Evolutionary conservation across 352 stramenopile species (phyloP).

Genomic region (Blastocystis sp.): DNA sequence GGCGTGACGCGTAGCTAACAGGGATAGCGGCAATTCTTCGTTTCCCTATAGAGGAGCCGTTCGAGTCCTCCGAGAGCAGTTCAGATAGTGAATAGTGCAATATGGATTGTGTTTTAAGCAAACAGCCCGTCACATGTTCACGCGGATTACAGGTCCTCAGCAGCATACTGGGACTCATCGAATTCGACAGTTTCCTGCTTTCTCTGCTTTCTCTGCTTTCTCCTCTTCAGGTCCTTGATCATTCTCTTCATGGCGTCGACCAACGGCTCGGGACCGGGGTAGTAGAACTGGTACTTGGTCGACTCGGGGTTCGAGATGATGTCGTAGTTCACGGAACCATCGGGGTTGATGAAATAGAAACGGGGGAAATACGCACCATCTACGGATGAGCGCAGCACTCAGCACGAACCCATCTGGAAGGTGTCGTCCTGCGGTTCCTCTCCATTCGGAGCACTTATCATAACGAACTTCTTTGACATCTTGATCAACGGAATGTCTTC

Average conservation of each 20-base stretch:
- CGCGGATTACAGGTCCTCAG: constrained; percentile 54
- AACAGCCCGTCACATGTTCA: constrained; percentile 28
- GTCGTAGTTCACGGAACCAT: constrained; percentile 74
- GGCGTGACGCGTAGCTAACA: constrained; percentile 8
- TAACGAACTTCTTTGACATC: constrained; percentile 72
- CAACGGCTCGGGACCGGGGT: constrained; percentile 16
- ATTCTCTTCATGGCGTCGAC: constrained; percentile 69
- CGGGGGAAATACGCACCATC: constrained; percentile 73
- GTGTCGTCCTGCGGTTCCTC: constrained; percentile 71
- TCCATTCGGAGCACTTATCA: constrained; percentile 70
- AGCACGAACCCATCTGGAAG: constrained; percentile 33
- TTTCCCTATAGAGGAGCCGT: constrained; percentile 36
- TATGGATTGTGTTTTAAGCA: background rate
- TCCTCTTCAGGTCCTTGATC: constrained; percentile 69
- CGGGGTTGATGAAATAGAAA: constrained; percentile 73
- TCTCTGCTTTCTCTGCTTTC: constrained; percentile 34
- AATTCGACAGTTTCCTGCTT: constrained; percentile 15
- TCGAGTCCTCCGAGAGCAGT: constrained; percentile 39
- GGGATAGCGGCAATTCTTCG: constrained; percentile 56
- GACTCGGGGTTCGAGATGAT: constrained; percentile 54
- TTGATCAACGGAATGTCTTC: constrained; percentile 69
- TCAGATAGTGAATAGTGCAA: background rate
- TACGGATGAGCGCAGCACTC: constrained; percentile 5
- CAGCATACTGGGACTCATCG: constrained; percentile 57
- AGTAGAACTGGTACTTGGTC: constrained; percentile 57